A percentile compares a stretch with the other conserved stretches of the same genome.
These are phyloP conservation scores for Globisporangium megalacanthum DNA, from an alignment of 352 stramenopile genomes.

Conservation along the genomic window DNA sequence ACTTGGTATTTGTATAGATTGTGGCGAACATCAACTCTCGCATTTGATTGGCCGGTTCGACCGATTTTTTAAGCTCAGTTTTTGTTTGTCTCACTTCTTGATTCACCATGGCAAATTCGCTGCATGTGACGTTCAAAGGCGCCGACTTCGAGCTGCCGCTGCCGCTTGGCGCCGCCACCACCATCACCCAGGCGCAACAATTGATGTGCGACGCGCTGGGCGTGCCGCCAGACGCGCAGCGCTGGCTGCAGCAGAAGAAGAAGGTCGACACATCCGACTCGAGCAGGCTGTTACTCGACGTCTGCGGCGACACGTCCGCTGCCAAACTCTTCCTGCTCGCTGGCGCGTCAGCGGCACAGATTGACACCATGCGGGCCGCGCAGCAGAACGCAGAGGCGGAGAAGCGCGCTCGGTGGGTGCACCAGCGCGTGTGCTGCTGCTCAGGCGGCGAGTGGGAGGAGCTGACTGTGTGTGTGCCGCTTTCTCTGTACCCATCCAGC, in stretches of 20 bases:
- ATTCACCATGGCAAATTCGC: slow-evolving; percentile 20
- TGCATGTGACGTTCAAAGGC: slow-evolving; percentile 48
- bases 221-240: slow-evolving; percentile 37
- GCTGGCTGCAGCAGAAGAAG: slow-evolving; percentile 51
- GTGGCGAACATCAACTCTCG: too few species aligned
- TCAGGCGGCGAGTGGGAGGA: too few species aligned
- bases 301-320: slow-evolving; percentile 21
- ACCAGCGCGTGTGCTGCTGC: neutral
- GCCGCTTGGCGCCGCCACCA: slow-evolving; percentile 14
- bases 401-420: slow-evolving; percentile 36
- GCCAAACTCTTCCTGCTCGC: slow-evolving; percentile 35
- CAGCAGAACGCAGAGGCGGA: slow-evolving; percentile 34
- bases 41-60: too few species aligned
- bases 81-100: neutral
- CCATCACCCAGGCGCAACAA: slow-evolving; percentile 31
- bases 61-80: too few species aligned
- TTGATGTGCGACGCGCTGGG: slow-evolving; percentile 22
- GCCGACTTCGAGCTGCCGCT: slow-evolving; percentile 25
- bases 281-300: slow-evolving; percentile 12
- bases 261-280: slow-evolving; percentile 32
- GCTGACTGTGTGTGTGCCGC: neutral
- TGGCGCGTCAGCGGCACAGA: slow-evolving; percentile 36
- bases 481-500: slow-evolving; percentile 24
- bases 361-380: slow-evolving; percentile 45
- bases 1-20: too few species aligned